A percentile compares a stretch with the other conserved stretches of the same genome.
Evolutionary conservation across 306 rosid species (phyloP).

Genomic region (Sicyos edulis): DNA sequence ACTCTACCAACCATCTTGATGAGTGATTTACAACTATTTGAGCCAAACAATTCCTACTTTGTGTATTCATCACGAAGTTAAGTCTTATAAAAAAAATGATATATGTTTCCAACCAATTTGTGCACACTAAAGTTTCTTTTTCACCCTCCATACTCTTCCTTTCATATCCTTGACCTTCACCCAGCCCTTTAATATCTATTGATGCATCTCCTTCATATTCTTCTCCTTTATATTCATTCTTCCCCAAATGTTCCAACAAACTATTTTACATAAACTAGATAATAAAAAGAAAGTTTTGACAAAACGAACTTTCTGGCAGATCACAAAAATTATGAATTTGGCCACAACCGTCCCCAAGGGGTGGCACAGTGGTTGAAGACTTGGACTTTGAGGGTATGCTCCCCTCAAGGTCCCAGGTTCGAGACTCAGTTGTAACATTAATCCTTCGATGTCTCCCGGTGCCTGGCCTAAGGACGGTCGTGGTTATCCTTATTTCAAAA

Average conservation of each 20-base stretch:
- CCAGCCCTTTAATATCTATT: background rate
- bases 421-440: no score
- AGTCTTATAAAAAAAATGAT: background rate
- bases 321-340: no score
- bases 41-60: no score
- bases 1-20: background rate
- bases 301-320: no score
- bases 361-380: no score
- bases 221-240: background rate
- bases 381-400: no score
- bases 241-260: background rate
- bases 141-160: background rate
- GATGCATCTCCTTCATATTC: background rate
- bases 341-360: no score
- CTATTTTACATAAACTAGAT: background rate
- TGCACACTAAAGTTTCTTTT: background rate
- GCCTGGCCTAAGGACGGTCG: no score
- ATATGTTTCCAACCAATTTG: background rate
- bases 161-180: background rate
- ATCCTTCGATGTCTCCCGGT: no score
- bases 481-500: no score
- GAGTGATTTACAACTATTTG: constrained; percentile 2
- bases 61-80: background rate
- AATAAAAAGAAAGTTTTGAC: no score
- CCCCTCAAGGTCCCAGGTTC: no score